phyloP scores from a whole-genome alignment of 768 basidiomycete species.

The Amanita rubescens region DNA sequence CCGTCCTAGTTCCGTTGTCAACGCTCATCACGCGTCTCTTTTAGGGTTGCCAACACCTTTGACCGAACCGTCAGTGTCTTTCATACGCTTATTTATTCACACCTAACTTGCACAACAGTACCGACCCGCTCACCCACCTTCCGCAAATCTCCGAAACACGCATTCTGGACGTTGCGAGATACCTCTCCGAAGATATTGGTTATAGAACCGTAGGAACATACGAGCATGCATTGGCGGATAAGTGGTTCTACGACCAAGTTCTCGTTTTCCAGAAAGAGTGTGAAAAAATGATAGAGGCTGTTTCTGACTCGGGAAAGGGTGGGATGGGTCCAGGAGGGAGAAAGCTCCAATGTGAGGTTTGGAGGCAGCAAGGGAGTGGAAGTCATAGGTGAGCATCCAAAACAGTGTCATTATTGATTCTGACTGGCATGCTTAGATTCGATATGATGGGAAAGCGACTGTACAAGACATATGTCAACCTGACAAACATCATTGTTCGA shows the following conservation, averaged over 20 bases:
- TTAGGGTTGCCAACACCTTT: constrained; percentile 54
- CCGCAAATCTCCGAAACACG: constrained; percentile 69
- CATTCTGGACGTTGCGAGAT: constrained; percentile 54
- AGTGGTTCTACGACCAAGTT: constrained; percentile 71
- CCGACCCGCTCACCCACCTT: constrained; percentile 44
- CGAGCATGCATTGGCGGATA: constrained; percentile 81
- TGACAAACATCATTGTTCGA: constrained; percentile 87
- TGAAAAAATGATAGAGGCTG: constrained; percentile 35
- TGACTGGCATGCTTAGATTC: constrained; percentile 43
- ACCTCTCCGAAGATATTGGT: constrained; percentile 81
- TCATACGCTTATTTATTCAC: not conserved
- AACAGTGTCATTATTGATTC: not conserved
- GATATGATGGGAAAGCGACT: constrained; percentile 85
- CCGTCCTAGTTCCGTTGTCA: not conserved
- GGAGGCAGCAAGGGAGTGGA: constrained; percentile 85
- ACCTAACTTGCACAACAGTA: constrained; percentile 16
- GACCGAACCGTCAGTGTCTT: constrained; percentile 39
- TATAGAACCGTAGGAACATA: constrained; percentile 87
- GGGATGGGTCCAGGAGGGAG: constrained; percentile 34
- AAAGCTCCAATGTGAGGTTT: constrained; percentile 85
- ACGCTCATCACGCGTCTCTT: not conserved
- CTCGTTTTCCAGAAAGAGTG: constrained; percentile 56
- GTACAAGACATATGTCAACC: constrained; percentile 80
- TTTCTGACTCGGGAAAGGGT: not conserved
- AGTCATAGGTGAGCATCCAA: constrained; percentile 62